Percentiles rank a stretch among this genome's conserved stretches.
phyloP scores from a whole-genome alignment of 257 asterid species.

The Primulina eburnea region DNA sequence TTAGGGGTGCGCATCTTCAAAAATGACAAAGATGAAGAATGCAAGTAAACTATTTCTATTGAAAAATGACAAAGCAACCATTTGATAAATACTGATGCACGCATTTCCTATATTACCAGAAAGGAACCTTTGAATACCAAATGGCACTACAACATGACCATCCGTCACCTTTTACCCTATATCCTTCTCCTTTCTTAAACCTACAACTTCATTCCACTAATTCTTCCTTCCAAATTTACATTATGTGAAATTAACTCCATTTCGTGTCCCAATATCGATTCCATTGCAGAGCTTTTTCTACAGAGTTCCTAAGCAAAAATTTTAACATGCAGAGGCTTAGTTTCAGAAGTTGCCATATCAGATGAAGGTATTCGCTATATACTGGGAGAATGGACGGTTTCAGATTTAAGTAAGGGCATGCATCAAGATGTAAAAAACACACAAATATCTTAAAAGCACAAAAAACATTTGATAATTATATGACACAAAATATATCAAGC shows the following conservation, averaged over 20 bases:
- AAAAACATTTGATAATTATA: conserved; percentile 6
- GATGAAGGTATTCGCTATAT: not conserved
- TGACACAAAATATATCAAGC: not conserved
- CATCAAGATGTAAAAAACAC: not conserved
- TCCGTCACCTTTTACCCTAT: not conserved
- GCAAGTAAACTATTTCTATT: not conserved
- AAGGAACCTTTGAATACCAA: not conserved
- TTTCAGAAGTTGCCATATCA: not conserved
- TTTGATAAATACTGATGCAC: not conserved
- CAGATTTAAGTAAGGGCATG: not conserved
- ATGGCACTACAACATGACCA: not conserved
- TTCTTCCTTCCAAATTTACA: not conserved
- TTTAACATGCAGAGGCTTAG: not conserved
- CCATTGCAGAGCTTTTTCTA: not conserved
- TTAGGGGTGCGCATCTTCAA: not conserved
- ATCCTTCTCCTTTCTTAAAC: not conserved
- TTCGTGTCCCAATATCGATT: not conserved
- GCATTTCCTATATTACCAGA: not conserved
- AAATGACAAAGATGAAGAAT: not conserved
- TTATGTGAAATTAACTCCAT: not conserved
- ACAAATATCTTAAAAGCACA: not conserved
- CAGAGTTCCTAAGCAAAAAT: not conserved
- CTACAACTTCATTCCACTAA: not conserved
- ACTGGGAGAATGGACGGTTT: not conserved
- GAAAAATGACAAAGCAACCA: not conserved